Evolutionary conservation across 1,284 basidiomycete species (phyloP).

Genomic region (Ceratobasidium sp.): DNA sequence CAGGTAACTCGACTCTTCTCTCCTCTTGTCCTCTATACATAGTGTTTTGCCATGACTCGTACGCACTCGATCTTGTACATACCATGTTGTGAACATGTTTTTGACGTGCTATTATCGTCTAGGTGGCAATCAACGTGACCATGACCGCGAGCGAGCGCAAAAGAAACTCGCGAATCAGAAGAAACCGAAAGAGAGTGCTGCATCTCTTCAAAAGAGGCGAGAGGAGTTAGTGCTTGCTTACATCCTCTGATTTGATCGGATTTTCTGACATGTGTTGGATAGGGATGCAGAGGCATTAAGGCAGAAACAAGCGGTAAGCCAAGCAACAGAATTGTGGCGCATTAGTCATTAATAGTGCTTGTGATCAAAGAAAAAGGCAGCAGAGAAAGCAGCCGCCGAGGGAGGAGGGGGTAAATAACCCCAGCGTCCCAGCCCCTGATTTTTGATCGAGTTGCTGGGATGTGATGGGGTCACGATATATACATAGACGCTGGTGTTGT

Average conservation of each 20-base stretch:
- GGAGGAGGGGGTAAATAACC: constrained; percentile 22
- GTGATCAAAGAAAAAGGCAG: constrained; percentile 42
- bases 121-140: constrained; percentile 85
- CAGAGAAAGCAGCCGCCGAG: constrained; percentile 17
- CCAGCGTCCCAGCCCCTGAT: background rate
- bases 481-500: background rate
- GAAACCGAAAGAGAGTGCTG: constrained; percentile 70
- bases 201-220: constrained; percentile 70
- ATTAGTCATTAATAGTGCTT: too few species aligned
- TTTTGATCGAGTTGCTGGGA: constrained; percentile 15
- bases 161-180: constrained; percentile 65
- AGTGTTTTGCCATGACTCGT: constrained; percentile 33
- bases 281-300: constrained; percentile 78
- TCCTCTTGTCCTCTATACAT: background rate
- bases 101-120: constrained; percentile 50
- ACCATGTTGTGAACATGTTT: background rate
- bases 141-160: constrained; percentile 74
- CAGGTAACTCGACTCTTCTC: background rate
- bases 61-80: constrained; percentile 18
- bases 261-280: constrained; percentile 35
- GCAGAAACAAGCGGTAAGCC: constrained; percentile 75
- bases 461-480: background rate
- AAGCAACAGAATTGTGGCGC: too few species aligned
- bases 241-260: background rate
- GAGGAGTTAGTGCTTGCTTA: constrained; percentile 67